Evolutionary conservation across 495 filamentous ascomycete genomes (phyloP).

Genomic region (Talaromyces stipitatus): DNA sequence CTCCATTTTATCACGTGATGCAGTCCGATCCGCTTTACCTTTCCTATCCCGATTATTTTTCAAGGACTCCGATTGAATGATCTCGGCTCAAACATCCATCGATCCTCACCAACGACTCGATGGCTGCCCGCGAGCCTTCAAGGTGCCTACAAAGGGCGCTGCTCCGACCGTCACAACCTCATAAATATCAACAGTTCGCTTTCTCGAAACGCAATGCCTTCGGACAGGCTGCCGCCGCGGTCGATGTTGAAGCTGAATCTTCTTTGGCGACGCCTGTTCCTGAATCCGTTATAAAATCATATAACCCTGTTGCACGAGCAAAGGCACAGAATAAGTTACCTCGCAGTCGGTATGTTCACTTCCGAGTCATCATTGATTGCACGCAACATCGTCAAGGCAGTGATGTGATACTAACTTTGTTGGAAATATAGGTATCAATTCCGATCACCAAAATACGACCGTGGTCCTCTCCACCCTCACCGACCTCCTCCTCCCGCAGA

Average conservation of each 20-base stretch:
- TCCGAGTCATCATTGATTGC: background rate
- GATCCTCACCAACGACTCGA: conserved; percentile 9
- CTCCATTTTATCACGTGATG: background rate
- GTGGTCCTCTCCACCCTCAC: conserved; percentile 87
- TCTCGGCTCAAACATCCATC: background rate
- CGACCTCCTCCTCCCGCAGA: conserved; percentile 78
- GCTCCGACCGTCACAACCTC: conserved; percentile 28
- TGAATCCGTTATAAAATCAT: conserved; percentile 31
- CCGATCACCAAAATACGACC: conserved; percentile 84
- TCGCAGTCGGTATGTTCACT: conserved; percentile 58
- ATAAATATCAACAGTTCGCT: conserved; percentile 25
- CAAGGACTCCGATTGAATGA: background rate
- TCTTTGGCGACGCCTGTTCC: conserved; percentile 21
- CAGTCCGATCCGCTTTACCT: background rate
- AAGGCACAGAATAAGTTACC: conserved; percentile 52
- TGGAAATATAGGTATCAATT: conserved; percentile 68
- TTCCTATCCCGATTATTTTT: background rate
- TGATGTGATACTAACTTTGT: conserved; percentile 7
- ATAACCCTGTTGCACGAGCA: conserved; percentile 49
- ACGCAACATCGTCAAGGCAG: too few species aligned
- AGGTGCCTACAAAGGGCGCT: conserved; percentile 37
- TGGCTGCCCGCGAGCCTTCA: conserved; percentile 37
- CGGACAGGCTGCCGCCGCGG: conserved; percentile 28
- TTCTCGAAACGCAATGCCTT: conserved; percentile 42
- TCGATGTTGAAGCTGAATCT: conserved; percentile 31